phyloP scores from a whole-genome alignment of 176 grass and related monocot species.

The Sorghum bicolor region DNA sequence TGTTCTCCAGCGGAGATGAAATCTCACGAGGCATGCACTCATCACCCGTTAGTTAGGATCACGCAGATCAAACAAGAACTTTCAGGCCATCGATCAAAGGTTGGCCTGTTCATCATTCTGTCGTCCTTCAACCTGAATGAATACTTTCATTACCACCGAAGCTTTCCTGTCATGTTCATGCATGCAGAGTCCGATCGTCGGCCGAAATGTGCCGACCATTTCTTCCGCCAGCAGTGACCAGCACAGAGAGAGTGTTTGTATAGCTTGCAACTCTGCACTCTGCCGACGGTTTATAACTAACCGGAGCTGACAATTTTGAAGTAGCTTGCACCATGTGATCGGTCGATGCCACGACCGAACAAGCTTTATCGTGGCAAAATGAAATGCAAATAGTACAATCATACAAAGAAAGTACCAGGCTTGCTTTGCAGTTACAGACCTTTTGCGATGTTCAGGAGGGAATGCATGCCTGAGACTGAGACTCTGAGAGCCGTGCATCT shows the following conservation, averaged over 20 bases:
- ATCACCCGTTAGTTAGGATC: constrained; percentile 27
- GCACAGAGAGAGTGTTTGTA: constrained; percentile 11
- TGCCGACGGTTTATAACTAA: background rate
- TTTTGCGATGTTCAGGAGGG: constrained; percentile 2
- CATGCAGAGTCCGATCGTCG: constrained; percentile 22
- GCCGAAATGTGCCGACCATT: background rate
- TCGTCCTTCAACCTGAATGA: constrained; percentile 1
- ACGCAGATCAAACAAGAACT: background rate
- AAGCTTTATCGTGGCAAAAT: background rate
- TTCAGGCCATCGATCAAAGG: background rate
- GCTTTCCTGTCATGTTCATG: constrained; percentile 20
- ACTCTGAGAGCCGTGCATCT: too few relatives aligned
- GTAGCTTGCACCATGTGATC: constrained; percentile 38
- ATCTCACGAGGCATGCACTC: constrained; percentile 10
- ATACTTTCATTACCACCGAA: constrained; percentile 7
- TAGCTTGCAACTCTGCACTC: background rate
- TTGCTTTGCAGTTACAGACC: background rate
- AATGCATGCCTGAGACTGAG: background rate
- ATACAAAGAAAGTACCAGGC: background rate
- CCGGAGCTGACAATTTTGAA: background rate
- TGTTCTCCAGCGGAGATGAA: background rate
- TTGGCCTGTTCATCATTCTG: constrained; percentile 22
- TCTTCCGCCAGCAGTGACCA: background rate
- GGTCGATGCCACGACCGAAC: background rate
- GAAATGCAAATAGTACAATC: background rate